Evolutionary conservation across 169 alveolate genomes (phyloP).

Genomic region (Plasmodium gonderi): DNA sequence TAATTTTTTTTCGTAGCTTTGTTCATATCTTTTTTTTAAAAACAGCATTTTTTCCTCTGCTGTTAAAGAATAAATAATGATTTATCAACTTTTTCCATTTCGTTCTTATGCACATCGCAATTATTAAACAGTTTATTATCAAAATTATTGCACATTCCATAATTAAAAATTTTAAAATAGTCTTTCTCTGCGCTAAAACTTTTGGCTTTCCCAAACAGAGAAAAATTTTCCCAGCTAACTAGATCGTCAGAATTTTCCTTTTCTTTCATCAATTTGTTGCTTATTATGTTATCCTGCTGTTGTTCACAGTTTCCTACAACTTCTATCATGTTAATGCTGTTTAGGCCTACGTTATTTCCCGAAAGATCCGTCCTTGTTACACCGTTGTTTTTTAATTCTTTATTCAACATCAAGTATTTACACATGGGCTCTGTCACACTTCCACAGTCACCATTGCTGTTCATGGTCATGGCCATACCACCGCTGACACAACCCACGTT

Average conservation of each 20-base stretch:
- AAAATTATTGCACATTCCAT: constrained; percentile 61
- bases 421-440: neutral
- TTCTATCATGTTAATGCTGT: neutral
- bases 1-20: constrained; percentile 10
- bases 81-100: constrained; percentile 40
- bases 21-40: neutral
- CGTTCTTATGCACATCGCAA: constrained; percentile 19
- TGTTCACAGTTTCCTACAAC: constrained; percentile 3
- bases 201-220: constrained; percentile 37
- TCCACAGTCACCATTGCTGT: neutral
- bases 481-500: neutral
- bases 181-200: constrained; percentile 11
- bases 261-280: neutral
- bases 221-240: constrained; percentile 50
- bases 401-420: neutral
- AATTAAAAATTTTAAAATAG: constrained; percentile 62
- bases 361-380: neutral
- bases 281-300: neutral
- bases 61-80: constrained; percentile 59
- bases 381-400: neutral
- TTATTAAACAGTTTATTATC: constrained; percentile 34
- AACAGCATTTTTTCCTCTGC: neutral
- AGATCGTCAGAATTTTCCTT: neutral
- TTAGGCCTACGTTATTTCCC: neutral
- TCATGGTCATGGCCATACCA: neutral